A percentile compares a stretch with the other conserved stretches of the same genome.
phyloP scores from a whole-genome alignment of 176 grass and related monocot genomes.

The Hsuehochloa calcarea region DNA sequence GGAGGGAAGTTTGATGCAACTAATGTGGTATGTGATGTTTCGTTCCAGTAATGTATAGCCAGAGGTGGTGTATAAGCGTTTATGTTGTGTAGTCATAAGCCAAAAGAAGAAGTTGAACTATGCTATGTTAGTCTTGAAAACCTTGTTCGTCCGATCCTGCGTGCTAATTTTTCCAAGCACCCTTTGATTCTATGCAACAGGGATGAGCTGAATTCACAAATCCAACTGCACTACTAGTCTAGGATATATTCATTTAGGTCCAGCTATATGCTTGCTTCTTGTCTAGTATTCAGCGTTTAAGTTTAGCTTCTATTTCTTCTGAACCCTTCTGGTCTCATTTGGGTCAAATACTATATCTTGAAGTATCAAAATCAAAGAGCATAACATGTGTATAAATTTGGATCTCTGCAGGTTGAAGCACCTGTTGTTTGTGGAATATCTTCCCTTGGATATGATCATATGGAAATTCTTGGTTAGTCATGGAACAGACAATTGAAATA shows the following conservation, averaged over 20 bases:
- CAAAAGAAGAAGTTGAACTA: background rate
- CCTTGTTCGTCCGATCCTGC: background rate
- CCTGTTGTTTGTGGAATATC: constrained; percentile 85
- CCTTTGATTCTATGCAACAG: background rate
- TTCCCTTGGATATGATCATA: constrained; percentile 87
- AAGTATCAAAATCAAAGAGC: constrained; percentile 8
- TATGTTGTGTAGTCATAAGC: background rate
- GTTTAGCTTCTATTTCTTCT: constrained; percentile 1
- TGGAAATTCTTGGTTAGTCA: constrained; percentile 92
- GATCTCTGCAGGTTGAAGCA: constrained; percentile 65
- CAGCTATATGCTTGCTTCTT: background rate
- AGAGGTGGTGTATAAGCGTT: background rate
- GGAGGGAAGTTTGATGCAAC: constrained; percentile 96
- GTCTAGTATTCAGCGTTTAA: background rate
- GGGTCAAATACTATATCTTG: background rate
- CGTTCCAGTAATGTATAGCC: constrained; percentile 7
- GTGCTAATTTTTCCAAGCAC: background rate
- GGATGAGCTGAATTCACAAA: background rate
- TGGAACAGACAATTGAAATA: constrained; percentile 2
- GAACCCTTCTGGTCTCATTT: background rate
- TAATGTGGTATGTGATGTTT: constrained; percentile 67
- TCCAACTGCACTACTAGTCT: background rate
- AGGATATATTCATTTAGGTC: background rate
- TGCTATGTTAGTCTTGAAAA: background rate
- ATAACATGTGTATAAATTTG: constrained; percentile 32